phyloP scores from a whole-genome alignment of 2,329 filamentous ascomycete species.

The Verticillium dahliae region DNA sequence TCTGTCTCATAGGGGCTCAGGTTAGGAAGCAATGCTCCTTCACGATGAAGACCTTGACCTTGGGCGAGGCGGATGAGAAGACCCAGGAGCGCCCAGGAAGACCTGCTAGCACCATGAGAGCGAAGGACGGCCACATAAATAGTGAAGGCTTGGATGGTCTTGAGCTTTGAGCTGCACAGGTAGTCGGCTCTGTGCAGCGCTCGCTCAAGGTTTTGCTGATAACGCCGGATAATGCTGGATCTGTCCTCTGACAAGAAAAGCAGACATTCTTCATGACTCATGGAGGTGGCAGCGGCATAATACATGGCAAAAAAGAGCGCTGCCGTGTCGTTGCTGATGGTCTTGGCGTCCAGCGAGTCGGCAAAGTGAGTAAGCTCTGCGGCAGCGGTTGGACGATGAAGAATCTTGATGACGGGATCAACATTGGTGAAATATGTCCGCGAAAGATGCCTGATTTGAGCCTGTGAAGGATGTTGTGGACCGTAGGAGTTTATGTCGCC shows the following conservation, averaged over 20 bases:
- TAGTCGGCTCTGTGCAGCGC: conserved; percentile 35
- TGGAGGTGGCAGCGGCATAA: conserved; percentile 29
- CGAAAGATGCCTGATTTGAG: conserved; percentile 27
- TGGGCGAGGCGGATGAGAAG: conserved; percentile 37
- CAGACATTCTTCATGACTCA: conserved; percentile 22
- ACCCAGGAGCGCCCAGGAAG: conserved; percentile 33
- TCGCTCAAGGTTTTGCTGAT: conserved; percentile 26
- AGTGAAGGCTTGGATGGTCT: conserved; percentile 32
- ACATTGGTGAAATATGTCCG: conserved; percentile 30
- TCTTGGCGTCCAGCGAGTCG: conserved; percentile 10
- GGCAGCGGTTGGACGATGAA: conserved; percentile 33
- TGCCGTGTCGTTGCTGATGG: conserved; percentile 18
- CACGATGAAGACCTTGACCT: conserved; percentile 33
- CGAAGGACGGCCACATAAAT: conserved; percentile 26
- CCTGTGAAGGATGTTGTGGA: conserved; percentile 24
- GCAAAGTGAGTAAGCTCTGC: conserved; percentile 19
- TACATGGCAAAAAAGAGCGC: conserved; percentile 36
- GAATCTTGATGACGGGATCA: conserved; percentile 35
- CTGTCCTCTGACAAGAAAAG: conserved; percentile 26
- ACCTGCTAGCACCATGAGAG: conserved; percentile 14
- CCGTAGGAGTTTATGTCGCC: neutral
- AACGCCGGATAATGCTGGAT: conserved; percentile 21
- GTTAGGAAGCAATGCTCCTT: conserved; percentile 27
- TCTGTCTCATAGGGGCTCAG: conserved; percentile 46
- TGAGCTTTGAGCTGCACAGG: conserved; percentile 30